phyloP scores from a whole-genome alignment of 306 rosid genomes.

The cucumber (Cucumis sativus) region DNA sequence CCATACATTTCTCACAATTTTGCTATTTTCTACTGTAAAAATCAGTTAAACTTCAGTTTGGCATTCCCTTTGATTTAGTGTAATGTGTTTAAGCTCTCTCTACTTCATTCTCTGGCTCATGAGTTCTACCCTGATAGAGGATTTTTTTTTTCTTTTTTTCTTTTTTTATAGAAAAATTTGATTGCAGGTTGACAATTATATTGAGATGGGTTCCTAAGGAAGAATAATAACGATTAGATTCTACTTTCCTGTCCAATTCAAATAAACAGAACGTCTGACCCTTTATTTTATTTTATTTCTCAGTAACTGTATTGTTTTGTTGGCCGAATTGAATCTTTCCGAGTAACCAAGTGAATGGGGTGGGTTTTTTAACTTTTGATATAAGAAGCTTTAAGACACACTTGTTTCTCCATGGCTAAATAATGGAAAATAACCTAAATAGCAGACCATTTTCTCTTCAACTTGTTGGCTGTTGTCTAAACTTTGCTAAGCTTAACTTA shows the following conservation, averaged over 20 bases:
- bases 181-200: neutral
- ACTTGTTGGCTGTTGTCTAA: neutral
- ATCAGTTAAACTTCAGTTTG: neutral
- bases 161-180: neutral
- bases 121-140: neutral
- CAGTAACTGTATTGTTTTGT: neutral
- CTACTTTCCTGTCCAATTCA: neutral
- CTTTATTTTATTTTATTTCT: neutral
- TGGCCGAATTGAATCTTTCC: neutral
- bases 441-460: neutral
- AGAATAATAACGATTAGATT: neutral
- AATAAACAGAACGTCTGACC: neutral
- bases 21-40: neutral
- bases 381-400: neutral
- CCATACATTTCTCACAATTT: neutral
- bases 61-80: neutral
- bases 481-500: neutral
- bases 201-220: neutral
- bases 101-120: neutral
- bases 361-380: neutral
- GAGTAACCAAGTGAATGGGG: neutral
- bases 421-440: neutral
- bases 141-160: neutral
- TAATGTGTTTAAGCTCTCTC: neutral
- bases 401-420: conserved; percentile 1